Evolutionary conservation across 2,329 filamentous ascomycete genomes (phyloP), one percentile per base, ranked within the genome.

Genomic region (Pseudophaeomoniella oleicola): DNA sequence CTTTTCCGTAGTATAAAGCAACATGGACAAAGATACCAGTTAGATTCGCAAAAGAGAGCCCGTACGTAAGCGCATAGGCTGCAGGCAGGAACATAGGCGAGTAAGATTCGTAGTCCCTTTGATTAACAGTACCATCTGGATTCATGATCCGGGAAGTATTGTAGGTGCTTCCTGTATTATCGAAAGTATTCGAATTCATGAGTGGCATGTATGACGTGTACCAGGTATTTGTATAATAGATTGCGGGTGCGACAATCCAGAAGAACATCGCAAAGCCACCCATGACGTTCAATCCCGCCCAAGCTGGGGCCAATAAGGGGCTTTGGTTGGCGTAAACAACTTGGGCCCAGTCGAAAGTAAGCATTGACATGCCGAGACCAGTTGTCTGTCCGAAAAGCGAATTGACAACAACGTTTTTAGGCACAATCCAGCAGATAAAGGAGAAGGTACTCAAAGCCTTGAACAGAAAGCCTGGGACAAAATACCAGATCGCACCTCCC

Each of bases 1-100:
- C 55, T 19, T 50, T 52, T 3, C 56, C 54, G 39, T 60, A 54
- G 36, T 58, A 60, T 4, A 60, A 44, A 1, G 44, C 50, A 9
- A 53, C 44, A 29, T 60, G 57, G n/a, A 59, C 45, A 34, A 59
- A 57, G 13, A 59, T 72, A 9, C 74, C 71, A 0, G 72, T 66
- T 18, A 80, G 67, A 16, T 75, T 72, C 13, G 78, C 78, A 49
- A 81, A 81, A 0, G 45, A 14, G 59, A 57, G 41, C 62, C n/a
- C n/a, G n/a, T n/a, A n/a, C n/a, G n/a, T n/a, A n/a, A n/a, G n/a
- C n/a, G n/a, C n/a, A n/a, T n/a, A 81, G 41, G 77, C 75, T 0
- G 75, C 66, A 0, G 73, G 67, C 14, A 81, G 59, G 48, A 71
- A 81, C 3, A 80, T 62, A 2, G 77, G 77, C 14, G 76, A 81